Percentiles rank a stretch among this genome's conserved stretches.
These are phyloP conservation scores for Clonostachys rhizophaga DNA, from an alignment of 2,329 filamentous ascomycete species.

Conservation along the genomic window DNA sequence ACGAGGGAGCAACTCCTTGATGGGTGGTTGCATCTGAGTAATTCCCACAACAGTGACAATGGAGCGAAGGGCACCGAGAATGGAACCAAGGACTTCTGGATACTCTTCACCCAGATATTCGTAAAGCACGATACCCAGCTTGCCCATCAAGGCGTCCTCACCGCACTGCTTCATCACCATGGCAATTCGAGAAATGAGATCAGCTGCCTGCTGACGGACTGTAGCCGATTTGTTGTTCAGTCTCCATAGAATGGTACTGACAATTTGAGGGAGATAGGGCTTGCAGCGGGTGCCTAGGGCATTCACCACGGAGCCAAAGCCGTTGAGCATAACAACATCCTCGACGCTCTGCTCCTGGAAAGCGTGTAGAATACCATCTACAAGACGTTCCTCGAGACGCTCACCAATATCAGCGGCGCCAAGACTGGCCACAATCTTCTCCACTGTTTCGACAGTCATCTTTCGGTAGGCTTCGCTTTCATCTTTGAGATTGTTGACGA, in stretches of 20 bases:
- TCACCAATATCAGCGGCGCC: constrained; percentile 93
- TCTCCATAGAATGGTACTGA: constrained; percentile 92
- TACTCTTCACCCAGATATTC: constrained; percentile 99
- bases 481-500: constrained; percentile 95
- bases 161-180: constrained; percentile 99
- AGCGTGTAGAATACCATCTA: constrained; percentile 90
- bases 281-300: constrained; percentile 91
- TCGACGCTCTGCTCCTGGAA: constrained; percentile 99
- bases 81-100: constrained; percentile 93
- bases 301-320: constrained; percentile 96
- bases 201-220: constrained; percentile 93
- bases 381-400: constrained; percentile 85
- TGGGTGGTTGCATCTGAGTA: constrained; percentile 95
- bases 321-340: constrained; percentile 93
- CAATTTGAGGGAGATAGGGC: constrained; percentile 93
- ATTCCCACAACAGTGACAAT: constrained; percentile 98
- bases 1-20: constrained; percentile 90
- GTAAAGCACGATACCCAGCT: constrained; percentile 90
- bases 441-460: constrained; percentile 97
- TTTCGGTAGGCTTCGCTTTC: constrained; percentile 97
- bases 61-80: constrained; percentile 87
- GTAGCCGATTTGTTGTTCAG: constrained; percentile 98
- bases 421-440: constrained; percentile 90
- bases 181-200: constrained; percentile 93
- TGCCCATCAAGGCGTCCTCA: constrained; percentile 92